Percentiles rank a stretch among this genome's conserved stretches.
Evolutionary conservation across 2,329 filamentous ascomycete species (phyloP).

Genomic region (Alternaria brassicae): DNA sequence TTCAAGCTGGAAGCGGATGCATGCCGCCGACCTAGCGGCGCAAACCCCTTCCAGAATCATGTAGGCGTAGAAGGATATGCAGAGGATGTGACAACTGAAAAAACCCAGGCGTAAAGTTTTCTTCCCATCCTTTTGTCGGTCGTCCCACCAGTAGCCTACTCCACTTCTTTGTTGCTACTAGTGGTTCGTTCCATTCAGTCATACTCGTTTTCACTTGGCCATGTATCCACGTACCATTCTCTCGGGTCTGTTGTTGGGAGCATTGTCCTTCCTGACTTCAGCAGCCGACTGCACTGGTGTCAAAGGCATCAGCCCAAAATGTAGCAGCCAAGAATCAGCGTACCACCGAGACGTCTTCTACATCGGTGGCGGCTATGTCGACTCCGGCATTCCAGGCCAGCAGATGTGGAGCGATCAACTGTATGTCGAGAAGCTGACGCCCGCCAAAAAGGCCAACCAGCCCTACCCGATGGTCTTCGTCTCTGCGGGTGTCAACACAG

Average conservation of each 20-base stretch:
- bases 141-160: not conserved
- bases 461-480: slow-evolving; percentile 34
- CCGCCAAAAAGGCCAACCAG: slow-evolving; percentile 15
- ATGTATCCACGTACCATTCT: slow-evolving; percentile 2
- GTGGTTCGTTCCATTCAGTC: not conserved
- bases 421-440: slow-evolving; percentile 34
- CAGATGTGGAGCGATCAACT: slow-evolving; percentile 26
- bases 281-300: slow-evolving; percentile 21
- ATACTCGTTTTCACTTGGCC: not conserved
- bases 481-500: slow-evolving; percentile 28
- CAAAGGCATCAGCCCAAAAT: slow-evolving; percentile 27
- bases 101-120: not conserved
- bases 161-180: not conserved
- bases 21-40: not conserved
- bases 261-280: not conserved
- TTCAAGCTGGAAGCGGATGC: not conserved
- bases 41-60: not conserved
- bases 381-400: slow-evolving; percentile 27
- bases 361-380: slow-evolving; percentile 34
- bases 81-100: not conserved
- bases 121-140: not conserved
- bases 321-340: slow-evolving; percentile 29
- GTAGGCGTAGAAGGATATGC: slow-evolving; percentile 4
- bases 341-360: slow-evolving; percentile 35
- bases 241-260: not conserved